Evolutionary conservation across 345 rosid species (phyloP).

Genomic region (Eucalyptus brandiana): DNA sequence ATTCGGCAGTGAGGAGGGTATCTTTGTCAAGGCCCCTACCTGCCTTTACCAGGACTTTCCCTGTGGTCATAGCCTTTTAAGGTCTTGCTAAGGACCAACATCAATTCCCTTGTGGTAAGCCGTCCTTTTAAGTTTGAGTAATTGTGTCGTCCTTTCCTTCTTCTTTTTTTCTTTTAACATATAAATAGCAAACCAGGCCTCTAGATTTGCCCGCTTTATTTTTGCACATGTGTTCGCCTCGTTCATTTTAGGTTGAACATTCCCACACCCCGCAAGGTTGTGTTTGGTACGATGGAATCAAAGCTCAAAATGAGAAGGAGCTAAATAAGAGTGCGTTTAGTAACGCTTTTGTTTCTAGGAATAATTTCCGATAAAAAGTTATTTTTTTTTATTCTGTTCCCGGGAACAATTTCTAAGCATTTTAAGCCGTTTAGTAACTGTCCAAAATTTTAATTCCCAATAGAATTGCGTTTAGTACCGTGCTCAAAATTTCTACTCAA

Average conservation of each 20-base stretch:
- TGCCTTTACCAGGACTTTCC: no score
- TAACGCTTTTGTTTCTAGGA: rapidly evolving
- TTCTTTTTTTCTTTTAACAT: not conserved
- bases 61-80: no score
- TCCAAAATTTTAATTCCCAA: no score
- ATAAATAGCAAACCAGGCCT: not conserved
- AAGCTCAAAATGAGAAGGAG: not conserved
- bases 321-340: rapidly evolving
- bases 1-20: no score
- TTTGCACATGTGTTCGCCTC: not conserved
- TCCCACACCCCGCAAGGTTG: not conserved
- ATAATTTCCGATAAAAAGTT: no score
- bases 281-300: not conserved
- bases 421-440: no score
- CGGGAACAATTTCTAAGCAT: no score
- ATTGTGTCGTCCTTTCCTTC: not conserved
- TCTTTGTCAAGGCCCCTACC: no score
- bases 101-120: not conserved
- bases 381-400: no score
- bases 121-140: not conserved
- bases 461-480: no score
- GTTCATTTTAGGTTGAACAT: not conserved
- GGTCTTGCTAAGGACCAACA: no score
- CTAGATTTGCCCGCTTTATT: not conserved
- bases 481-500: no score